Evolutionary conservation across 257 asterid genomes (phyloP).

Genomic region (Ocimum tenuiflorum): DNA sequence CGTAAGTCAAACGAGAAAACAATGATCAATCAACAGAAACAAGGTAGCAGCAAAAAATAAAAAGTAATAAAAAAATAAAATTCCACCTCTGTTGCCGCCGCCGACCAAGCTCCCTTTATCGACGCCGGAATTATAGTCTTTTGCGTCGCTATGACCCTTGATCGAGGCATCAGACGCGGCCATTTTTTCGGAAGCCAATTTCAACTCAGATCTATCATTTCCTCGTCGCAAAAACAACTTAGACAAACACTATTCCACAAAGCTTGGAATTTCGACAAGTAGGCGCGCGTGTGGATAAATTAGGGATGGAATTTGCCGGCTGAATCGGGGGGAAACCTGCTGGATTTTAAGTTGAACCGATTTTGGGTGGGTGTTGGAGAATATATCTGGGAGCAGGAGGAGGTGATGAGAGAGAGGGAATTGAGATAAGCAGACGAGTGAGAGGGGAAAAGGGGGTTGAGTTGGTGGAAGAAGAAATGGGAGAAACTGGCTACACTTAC

Average conservation of each 20-base stretch:
- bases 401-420: conserved; percentile 19
- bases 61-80: too few species aligned
- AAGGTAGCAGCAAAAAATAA: too few species aligned
- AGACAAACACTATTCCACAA: conserved; percentile 11
- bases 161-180: conserved; percentile 50
- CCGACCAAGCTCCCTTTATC: too few species aligned
- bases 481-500: conserved; percentile 11
- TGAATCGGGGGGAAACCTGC: conserved; percentile 10
- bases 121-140: conserved; percentile 23
- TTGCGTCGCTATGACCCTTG: conserved; percentile 45
- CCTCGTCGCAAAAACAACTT: conserved; percentile 12
- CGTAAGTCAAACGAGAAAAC: too few species aligned
- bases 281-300: background rate
- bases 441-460: conserved; percentile 31
- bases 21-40: background rate
- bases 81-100: too few species aligned
- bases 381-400: background rate
- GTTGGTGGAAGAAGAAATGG: too few species aligned
- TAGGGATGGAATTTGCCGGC: background rate
- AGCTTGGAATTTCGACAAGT: background rate
- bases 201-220: conserved; percentile 66
- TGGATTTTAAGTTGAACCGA: conserved; percentile 1
- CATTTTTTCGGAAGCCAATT: conserved; percentile 32
- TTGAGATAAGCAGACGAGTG: conserved; percentile 1
- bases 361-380: background rate